A percentile compares a stretch with the other conserved stretches of the same genome.
These are phyloP conservation scores for Mortierella sp. DNA, from an alignment of 371 early-diverging fungal species.

Conservation along the genomic window DNA sequence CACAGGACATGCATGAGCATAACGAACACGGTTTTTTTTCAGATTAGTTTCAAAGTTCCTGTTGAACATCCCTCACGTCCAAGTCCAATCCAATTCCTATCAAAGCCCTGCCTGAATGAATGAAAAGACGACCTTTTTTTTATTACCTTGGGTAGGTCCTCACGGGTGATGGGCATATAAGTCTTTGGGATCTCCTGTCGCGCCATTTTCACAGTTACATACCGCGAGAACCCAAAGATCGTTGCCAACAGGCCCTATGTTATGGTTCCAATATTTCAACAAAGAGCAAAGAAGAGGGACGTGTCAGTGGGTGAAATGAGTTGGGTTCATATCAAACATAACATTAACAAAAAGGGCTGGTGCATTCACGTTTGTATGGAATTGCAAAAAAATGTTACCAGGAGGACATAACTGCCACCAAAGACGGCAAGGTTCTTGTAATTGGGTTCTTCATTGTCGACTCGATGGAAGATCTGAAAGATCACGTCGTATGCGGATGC, in stretches of 20 bases:
- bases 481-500: constrained; percentile 75
- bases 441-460: constrained; percentile 60
- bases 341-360: too few relatives aligned
- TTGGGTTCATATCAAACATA: neutral
- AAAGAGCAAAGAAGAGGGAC: neutral
- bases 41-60: too few relatives aligned
- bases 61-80: too few relatives aligned
- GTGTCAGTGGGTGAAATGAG: neutral
- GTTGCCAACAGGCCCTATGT: constrained; percentile 59
- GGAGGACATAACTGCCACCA: constrained; percentile 67
- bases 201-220: constrained; percentile 69
- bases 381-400: constrained; percentile 60
- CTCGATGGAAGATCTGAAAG: constrained; percentile 66
- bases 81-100: neutral
- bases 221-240: constrained; percentile 69
- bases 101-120: neutral
- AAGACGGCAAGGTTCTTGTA: constrained; percentile 72
- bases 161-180: constrained; percentile 75
- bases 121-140: too few relatives aligned
- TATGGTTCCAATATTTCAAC: neutral
- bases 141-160: constrained; percentile 75
- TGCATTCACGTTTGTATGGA: too few relatives aligned
- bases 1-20: too few relatives aligned
- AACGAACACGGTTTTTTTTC: too few relatives aligned
- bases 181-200: constrained; percentile 79